Base-by-base conservation (phyloP, 2,329 filamentous ascomycete genomes). In the Aspergillus aculeatinus region DNA sequence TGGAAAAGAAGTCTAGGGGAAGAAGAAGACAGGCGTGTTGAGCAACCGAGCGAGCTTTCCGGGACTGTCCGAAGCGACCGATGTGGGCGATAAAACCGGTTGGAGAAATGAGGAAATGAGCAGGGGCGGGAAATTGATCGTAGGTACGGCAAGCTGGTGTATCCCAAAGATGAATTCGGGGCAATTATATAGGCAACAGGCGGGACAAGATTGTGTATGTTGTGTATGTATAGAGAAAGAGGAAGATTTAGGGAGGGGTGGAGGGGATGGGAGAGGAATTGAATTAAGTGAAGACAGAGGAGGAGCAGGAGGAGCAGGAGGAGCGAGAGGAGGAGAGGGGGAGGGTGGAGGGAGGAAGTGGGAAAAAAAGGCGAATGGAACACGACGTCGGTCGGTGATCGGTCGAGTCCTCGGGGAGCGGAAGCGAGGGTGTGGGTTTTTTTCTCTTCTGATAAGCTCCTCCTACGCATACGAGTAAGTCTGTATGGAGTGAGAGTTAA, bases 41-140 rank as follows among this genome's bases (percentile, higher is more conserved):
- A 35, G 14, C 33, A 35, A 12, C 16, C 33, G 33, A 12, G 27
- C 57, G 64, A 65, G 57, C 58, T 66, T 67, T 64, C 70, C 70
- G 70, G 62, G 58, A 59, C 60, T 65, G 70, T 71, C 69, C 69
- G 71, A 70, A 62, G 66, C 66, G 65, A 68, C 68, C 65, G 62
- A 59, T 52, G 56, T 56, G 52, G 57, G 53, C 59, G 55, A 53
- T 48, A 58, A 54, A 51, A 29, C 27, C 27, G 27, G 27, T 51
- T 51, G 52, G 58, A 44, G 58, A 56, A 16, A 35, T 56, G 29
- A 48, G 59, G 31, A 57, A 33, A 35, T 57, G 29, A 48, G 59
- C 27, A 57, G 33, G 25, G 39, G 23, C 51, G 51, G 23, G 51
- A 56, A 50, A 19, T 35, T 44, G 39, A 44, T 44, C 16, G 16